Percentiles rank a stretch among this genome's conserved stretches.
phyloP scores from a whole-genome alignment of 2,329 filamentous ascomycete genomes.

The Ascomycota sp. region DNA sequence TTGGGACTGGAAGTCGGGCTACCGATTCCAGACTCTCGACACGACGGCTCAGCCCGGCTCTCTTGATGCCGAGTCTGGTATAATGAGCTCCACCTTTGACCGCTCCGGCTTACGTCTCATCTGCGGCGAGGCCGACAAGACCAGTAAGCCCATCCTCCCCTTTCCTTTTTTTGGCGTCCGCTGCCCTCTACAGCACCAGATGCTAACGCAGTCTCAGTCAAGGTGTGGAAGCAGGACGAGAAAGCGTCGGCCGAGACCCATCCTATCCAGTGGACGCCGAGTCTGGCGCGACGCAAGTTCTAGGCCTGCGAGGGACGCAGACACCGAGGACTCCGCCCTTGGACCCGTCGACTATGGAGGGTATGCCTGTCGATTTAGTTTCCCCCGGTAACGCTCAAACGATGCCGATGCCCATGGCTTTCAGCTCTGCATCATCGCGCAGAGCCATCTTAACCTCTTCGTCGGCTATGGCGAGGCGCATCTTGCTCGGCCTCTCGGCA shows the following conservation, averaged over 20 bases:
- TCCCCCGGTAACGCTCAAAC: conserved; percentile 7
- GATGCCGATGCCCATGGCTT: conserved; percentile 43
- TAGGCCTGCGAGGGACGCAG: conserved; percentile 12
- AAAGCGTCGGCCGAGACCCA: conserved; percentile 77
- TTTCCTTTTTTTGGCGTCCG: neutral
- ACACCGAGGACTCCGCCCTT: no score
- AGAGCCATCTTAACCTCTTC: conserved; percentile 80
- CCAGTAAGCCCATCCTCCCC: conserved; percentile 29
- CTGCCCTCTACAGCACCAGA: no score
- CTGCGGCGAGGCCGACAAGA: conserved; percentile 90
- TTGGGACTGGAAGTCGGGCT: conserved; percentile 96
- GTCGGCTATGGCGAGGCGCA: conserved; percentile 66
- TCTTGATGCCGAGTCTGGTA: conserved; percentile 76
- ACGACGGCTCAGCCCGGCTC: conserved; percentile 86
- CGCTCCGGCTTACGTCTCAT: conserved; percentile 72
- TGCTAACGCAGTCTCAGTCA: conserved; percentile 30
- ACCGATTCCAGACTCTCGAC: conserved; percentile 74
- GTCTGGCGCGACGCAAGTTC: conserved; percentile 53
- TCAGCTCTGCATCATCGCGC: conserved; percentile 69
- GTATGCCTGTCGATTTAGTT: conserved; percentile 1
- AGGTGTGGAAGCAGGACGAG: conserved; percentile 91
- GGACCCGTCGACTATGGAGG: neutral
- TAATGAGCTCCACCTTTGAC: conserved; percentile 89
- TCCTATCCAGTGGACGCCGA: conserved; percentile 80
- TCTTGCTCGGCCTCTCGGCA: conserved; percentile 68